Conservation (phyloP, 495 filamentous ascomycete species). For the Chlorociboria aeruginascens region DNA sequence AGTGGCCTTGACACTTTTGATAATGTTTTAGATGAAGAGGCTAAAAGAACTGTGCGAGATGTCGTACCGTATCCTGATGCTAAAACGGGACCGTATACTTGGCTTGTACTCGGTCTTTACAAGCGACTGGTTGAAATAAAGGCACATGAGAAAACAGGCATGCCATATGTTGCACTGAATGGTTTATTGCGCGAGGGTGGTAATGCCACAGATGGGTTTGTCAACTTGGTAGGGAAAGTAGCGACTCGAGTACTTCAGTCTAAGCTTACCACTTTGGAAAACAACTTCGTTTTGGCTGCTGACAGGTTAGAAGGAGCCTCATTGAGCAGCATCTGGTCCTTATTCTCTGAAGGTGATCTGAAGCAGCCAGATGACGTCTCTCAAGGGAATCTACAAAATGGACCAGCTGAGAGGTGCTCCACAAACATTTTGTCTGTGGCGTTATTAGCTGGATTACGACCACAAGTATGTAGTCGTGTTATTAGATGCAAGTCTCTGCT, state of each 20-base stretch:
- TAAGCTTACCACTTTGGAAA: background rate
- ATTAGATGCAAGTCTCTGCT: background rate
- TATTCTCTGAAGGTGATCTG: background rate
- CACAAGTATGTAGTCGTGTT: background rate
- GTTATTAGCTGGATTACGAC: conserved; percentile 8
- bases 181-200: background rate
- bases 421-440: conserved; percentile 10
- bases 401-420: conserved; percentile 3
- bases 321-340: background rate
- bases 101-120: background rate
- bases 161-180: background rate
- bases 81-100: conserved; percentile 4
- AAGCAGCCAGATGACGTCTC: background rate
- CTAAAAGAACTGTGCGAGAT: background rate
- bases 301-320: background rate
- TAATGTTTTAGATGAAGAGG: background rate
- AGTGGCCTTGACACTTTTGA: conserved; percentile 6
- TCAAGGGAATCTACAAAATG: background rate
- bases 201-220: background rate
- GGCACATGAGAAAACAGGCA: background rate
- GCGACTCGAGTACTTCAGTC: background rate
- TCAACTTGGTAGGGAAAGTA: background rate
- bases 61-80: background rate
- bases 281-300: background rate
- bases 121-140: background rate